Evolutionary conservation across 768 basidiomycete genomes (phyloP).

Genomic region (Daedaleopsis sinensis): DNA sequence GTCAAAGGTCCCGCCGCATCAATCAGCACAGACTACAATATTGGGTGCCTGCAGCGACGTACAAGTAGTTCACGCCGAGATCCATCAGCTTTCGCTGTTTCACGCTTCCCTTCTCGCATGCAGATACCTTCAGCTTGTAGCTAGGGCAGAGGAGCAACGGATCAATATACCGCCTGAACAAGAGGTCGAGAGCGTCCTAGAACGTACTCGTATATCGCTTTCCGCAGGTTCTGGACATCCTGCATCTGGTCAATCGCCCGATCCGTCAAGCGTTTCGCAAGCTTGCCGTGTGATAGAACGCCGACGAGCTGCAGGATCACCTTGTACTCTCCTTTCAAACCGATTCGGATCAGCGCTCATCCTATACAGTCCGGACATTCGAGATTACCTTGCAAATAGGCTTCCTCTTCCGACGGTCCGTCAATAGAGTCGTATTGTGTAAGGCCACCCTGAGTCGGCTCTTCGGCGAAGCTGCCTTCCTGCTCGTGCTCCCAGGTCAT

Average conservation of each 20-base stretch:
- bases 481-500: conserved; percentile 56
- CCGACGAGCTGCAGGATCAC: conserved; percentile 93
- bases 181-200: not conserved
- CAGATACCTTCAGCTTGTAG: conserved; percentile 89
- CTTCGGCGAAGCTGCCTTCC: conserved; percentile 33
- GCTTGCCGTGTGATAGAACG: conserved; percentile 88
- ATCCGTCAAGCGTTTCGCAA: conserved; percentile 90
- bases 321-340: conserved; percentile 88
- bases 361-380: not conserved
- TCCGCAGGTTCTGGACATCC: conserved; percentile 95
- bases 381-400: conserved; percentile 76
- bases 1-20: conserved; percentile 4
- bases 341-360: not conserved
- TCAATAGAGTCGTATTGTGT: conserved; percentile 72
- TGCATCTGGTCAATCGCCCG: conserved; percentile 90
- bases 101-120: conserved; percentile 73
- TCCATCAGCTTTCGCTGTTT: conserved; percentile 78
- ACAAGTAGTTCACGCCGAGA: conserved; percentile 86
- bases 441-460: conserved; percentile 39
- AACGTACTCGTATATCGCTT: conserved; percentile 91
- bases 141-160: conserved; percentile 41
- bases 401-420: conserved; percentile 85
- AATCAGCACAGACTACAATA: conserved; percentile 22
- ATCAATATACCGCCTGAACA: conserved; percentile 2
- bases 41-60: conserved; percentile 30